Percentiles rank a stretch among this genome's conserved stretches.
Evolutionary conservation across 1,284 basidiomycete genomes (phyloP).

Genomic region (Marasmius sp.): DNA sequence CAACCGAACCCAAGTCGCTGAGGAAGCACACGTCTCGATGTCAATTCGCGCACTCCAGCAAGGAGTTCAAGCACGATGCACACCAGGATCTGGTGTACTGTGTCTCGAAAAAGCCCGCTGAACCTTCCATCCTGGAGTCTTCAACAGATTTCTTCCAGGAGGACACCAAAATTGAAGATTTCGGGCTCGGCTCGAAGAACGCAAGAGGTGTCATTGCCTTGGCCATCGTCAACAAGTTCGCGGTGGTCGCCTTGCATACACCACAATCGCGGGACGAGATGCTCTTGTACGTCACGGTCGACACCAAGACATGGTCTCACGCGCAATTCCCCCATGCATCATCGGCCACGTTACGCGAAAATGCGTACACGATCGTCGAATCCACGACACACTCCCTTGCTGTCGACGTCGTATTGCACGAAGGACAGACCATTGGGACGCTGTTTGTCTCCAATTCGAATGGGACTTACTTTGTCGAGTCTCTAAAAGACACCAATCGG

Average conservation of each 20-base stretch:
- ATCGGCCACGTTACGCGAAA: conserved; percentile 77
- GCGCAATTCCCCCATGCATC: conserved; percentile 86
- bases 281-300: conserved; percentile 82
- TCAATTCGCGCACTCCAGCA: conserved; percentile 83
- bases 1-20: conserved; percentile 53
- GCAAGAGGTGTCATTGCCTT: conserved; percentile 86
- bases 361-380: conserved; percentile 95
- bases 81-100: conserved; percentile 80
- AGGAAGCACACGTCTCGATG: conserved; percentile 74
- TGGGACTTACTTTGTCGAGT: conserved; percentile 94
- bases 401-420: conserved; percentile 87
- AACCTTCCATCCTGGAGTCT: conserved; percentile 71
- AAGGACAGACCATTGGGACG: conserved; percentile 77
- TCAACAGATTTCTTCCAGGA: conserved; percentile 80
- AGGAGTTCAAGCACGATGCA: conserved; percentile 75
- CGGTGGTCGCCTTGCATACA: conserved; percentile 84
- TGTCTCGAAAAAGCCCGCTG: conserved; percentile 64
- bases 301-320: conserved; percentile 80
- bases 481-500: conserved; percentile 87
- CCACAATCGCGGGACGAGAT: conserved; percentile 60
- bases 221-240: conserved; percentile 88
- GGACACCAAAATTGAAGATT: conserved; percentile 69
- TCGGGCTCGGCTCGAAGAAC: conserved; percentile 76
- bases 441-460: conserved; percentile 94
- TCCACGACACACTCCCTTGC: conserved; percentile 90